Evolutionary conservation across 345 rosid species (phyloP).

Genomic region (Fremontodendron californicum): DNA sequence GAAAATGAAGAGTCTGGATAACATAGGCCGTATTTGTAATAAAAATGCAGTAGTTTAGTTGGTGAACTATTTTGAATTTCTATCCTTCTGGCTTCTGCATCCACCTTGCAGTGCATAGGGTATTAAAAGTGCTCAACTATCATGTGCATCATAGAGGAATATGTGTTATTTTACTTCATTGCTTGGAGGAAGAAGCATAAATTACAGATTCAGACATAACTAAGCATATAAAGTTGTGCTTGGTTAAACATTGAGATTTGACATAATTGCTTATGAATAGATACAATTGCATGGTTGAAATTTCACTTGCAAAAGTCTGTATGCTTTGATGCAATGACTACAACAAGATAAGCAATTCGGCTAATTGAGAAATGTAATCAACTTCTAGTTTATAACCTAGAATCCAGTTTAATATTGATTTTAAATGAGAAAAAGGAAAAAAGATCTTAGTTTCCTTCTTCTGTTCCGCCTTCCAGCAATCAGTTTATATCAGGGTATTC

Average conservation of each 20-base stretch:
- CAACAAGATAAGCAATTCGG: background rate
- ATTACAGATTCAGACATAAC: background rate
- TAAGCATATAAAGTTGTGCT: background rate
- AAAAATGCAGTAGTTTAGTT: too few species aligned
- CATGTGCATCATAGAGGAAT: too few species aligned
- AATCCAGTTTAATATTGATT: background rate
- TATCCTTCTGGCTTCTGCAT: background rate
- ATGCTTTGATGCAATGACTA: background rate
- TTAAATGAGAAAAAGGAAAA: background rate
- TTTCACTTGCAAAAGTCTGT: background rate
- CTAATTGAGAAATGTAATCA: background rate
- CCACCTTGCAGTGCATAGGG: background rate
- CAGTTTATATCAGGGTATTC: too few species aligned
- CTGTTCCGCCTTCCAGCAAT: background rate
- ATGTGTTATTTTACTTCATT: background rate
- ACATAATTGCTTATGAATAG: background rate
- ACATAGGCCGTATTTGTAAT: too few species aligned
- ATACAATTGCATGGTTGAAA: background rate
- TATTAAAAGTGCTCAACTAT: too few species aligned
- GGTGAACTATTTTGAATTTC: too few species aligned
- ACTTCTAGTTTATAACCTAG: background rate
- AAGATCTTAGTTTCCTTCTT: background rate
- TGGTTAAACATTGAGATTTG: background rate
- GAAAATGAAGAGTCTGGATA: too few species aligned
- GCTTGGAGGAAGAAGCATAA: background rate